A percentile compares a stretch with the other conserved stretches of the same genome.
phyloP scores from a whole-genome alignment of 2,329 filamentous ascomycete species.

The Aspergillus melleus region DNA sequence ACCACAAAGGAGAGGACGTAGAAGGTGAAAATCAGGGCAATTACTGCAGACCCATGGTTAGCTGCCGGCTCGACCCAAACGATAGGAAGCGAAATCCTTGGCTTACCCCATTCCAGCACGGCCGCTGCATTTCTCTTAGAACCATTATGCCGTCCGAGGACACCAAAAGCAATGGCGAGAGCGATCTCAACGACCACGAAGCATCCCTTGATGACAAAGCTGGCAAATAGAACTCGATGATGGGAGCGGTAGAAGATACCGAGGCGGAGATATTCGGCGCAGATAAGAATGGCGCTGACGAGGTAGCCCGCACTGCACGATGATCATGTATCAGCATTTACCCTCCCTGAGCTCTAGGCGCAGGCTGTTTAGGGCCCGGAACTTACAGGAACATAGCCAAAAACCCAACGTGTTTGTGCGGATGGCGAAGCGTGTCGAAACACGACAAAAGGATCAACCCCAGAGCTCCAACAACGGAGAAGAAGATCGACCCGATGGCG shows the following conservation, averaged over 20 bases:
- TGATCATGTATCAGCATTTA: not conserved
- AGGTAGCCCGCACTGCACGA: conserved; percentile 66
- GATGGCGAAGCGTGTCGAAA: conserved; percentile 77
- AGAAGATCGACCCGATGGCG: conserved; percentile 46
- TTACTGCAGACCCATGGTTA: conserved; percentile 37
- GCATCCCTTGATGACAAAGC: conserved; percentile 82
- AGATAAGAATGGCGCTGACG: conserved; percentile 81
- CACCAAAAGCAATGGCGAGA: conserved; percentile 68
- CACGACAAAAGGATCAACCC: conserved; percentile 82
- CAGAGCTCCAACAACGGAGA: conserved; percentile 72
- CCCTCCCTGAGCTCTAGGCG: not conserved
- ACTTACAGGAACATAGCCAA: conserved; percentile 73
- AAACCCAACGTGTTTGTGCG: conserved; percentile 70
- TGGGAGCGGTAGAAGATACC: conserved; percentile 72
- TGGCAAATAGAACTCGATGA: conserved; percentile 69
- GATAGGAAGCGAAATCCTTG: not conserved
- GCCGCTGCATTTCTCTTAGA: conserved; percentile 66
- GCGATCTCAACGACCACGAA: conserved; percentile 80
- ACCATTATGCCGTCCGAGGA: conserved; percentile 37
- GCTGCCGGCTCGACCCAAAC: not conserved
- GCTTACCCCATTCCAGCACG: conserved; percentile 68
- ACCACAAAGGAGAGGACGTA: conserved; percentile 85
- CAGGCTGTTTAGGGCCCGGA: not conserved
- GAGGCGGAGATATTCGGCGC: conserved; percentile 84
- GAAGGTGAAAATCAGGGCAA: conserved; percentile 82